Conservation (phyloP, 2,329 filamentous ascomycete genomes). For the Fusarium nodosum region DNA sequence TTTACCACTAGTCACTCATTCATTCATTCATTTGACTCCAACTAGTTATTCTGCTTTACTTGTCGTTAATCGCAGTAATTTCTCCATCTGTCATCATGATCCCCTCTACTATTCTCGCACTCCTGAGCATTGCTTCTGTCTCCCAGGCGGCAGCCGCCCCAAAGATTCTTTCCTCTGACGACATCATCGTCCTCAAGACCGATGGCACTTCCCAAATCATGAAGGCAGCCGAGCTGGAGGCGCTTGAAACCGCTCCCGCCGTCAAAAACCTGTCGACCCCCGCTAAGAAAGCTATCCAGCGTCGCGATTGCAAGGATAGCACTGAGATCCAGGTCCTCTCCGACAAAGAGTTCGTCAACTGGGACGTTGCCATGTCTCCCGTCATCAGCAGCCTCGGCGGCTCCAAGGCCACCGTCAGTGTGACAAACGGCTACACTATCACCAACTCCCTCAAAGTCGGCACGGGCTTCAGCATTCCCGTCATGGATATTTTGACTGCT, state of each 20-base stretch:
- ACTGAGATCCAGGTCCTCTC: constrained; percentile 40
- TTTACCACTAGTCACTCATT: constrained; percentile 18
- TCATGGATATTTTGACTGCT: constrained; percentile 16
- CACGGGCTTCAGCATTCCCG: background rate
- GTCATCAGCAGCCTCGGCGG: constrained; percentile 41
- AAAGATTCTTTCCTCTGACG: constrained; percentile 27
- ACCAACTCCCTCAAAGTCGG: constrained; percentile 34
- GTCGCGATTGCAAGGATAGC: constrained; percentile 36
- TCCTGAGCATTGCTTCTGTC: constrained; percentile 37
- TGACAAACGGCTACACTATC: constrained; percentile 31
- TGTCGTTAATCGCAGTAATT: background rate
- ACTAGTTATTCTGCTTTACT: background rate
- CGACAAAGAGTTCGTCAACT: constrained; percentile 44
- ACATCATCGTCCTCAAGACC: constrained; percentile 39
- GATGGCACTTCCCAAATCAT: constrained; percentile 41
- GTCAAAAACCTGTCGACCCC: background rate
- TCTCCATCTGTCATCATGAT: constrained; percentile 17
- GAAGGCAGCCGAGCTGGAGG: constrained; percentile 38
- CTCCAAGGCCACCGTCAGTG: constrained; percentile 27
- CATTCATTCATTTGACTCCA: background rate
- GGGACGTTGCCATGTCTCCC: constrained; percentile 45
- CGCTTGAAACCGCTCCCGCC: constrained; percentile 30
- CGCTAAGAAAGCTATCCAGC: constrained; percentile 6
- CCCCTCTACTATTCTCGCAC: constrained; percentile 27
- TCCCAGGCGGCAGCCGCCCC: constrained; percentile 31